Percentiles rank a stretch among this genome's conserved stretches.
phyloP scores from a whole-genome alignment of 2,329 filamentous ascomycete species.

The Didymella glomerata region DNA sequence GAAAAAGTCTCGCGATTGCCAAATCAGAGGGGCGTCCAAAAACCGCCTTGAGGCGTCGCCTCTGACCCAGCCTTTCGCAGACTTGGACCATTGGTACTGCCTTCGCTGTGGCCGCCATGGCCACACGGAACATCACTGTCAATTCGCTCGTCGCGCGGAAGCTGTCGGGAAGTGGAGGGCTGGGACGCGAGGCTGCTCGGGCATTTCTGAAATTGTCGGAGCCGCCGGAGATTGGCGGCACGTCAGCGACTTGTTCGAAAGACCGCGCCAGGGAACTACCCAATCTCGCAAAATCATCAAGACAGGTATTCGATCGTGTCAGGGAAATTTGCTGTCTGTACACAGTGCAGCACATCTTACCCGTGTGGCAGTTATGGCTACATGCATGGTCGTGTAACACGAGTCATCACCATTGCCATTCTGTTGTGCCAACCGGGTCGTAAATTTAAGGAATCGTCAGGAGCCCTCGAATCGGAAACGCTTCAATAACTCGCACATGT shows the following conservation, averaged over 20 bases:
- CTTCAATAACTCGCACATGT: too few species aligned
- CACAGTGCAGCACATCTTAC: too few species aligned
- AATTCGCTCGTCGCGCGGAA: not conserved
- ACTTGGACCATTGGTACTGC: not conserved
- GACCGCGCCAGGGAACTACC: not conserved
- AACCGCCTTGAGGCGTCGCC: not conserved
- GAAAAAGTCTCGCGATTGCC: not conserved
- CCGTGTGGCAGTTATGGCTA: too few species aligned
- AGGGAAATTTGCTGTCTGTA: not conserved
- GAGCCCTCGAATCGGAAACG: too few species aligned
- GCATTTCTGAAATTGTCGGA: not conserved
- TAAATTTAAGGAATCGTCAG: too few species aligned
- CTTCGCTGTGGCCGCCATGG: not conserved
- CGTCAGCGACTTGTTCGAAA: not conserved
- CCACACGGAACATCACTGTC: not conserved
- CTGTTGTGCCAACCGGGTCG: too few species aligned
- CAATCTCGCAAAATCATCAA: not conserved
- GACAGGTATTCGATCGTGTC: not conserved
- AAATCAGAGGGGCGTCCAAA: not conserved
- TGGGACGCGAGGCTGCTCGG: not conserved
- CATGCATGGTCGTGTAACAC: too few species aligned
- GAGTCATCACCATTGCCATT: too few species aligned
- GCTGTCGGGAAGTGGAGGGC: not conserved
- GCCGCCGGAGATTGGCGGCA: not conserved
- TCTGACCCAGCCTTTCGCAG: not conserved